Percentiles rank a stretch among this genome's conserved stretches.
Conservation (phyloP, 2,329 filamentous ascomycete genomes). For the Allantophomopsis lycopodina region DNA sequence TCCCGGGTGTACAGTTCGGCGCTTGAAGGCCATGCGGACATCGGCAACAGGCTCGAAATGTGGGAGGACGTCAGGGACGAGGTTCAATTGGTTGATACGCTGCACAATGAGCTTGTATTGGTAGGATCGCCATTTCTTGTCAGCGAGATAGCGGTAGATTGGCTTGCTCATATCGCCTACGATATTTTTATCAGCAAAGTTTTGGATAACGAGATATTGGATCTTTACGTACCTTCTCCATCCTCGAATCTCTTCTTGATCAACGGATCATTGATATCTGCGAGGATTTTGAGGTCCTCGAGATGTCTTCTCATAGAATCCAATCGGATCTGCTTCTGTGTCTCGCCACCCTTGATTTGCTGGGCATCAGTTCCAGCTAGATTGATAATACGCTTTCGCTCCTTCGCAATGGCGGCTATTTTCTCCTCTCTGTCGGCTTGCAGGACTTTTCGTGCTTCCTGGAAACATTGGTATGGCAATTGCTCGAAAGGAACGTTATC, state of each 20-base stretch:
- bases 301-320: constrained; percentile 57
- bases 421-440: constrained; percentile 71
- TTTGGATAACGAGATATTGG: background rate
- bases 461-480: constrained; percentile 94
- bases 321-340: constrained; percentile 52
- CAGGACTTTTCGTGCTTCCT: constrained; percentile 80
- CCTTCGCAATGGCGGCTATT: constrained; percentile 53
- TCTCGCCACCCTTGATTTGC: constrained; percentile 45
- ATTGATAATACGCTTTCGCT: constrained; percentile 54
- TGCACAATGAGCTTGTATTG: constrained; percentile 69
- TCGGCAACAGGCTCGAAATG: constrained; percentile 66
- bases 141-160: constrained; percentile 82
- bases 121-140: constrained; percentile 78
- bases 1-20: constrained; percentile 58
- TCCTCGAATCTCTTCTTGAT: constrained; percentile 94
- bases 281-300: constrained; percentile 71
- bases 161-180: constrained; percentile 90
- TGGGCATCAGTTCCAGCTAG: constrained; percentile 45
- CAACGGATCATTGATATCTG: constrained; percentile 87
- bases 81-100: constrained; percentile 72
- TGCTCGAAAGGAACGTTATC: constrained; percentile 74
- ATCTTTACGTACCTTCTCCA: constrained; percentile 52
- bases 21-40: constrained; percentile 69
- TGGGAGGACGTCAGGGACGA: constrained; percentile 80
- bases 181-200: background rate